Evolutionary conservation across 2,329 filamentous ascomycete species (phyloP).

Genomic region (Sphaerulina populicola): DNA sequence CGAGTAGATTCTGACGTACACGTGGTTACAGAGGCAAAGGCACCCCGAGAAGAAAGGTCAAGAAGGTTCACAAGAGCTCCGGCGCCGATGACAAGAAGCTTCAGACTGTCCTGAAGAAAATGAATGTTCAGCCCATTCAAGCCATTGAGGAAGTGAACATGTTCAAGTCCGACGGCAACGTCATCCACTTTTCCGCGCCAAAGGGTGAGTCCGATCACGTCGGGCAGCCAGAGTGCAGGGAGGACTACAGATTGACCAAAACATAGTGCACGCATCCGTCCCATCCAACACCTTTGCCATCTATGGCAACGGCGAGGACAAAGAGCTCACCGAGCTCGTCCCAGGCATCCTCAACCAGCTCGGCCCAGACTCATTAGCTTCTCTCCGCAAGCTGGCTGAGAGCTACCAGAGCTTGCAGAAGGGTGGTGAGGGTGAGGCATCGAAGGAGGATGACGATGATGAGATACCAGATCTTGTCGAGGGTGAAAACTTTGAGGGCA

Average conservation of each 20-base stretch:
- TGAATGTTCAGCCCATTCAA: slow-evolving; percentile 99
- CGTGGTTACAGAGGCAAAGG: slow-evolving; percentile 71
- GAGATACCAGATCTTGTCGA: slow-evolving; percentile 96
- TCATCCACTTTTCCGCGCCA: slow-evolving; percentile 96
- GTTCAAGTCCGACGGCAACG: slow-evolving; percentile 99
- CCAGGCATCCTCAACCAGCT: slow-evolving; percentile 99
- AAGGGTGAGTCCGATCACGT: slow-evolving; percentile 61
- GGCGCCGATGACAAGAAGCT: slow-evolving; percentile 99
- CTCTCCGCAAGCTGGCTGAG: slow-evolving; percentile 95
- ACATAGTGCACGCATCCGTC: slow-evolving; percentile 84
- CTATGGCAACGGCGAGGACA: slow-evolving; percentile 97
- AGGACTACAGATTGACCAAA: slow-evolving; percentile 1
- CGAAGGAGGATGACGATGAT: slow-evolving; percentile 62
- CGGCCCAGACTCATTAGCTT: slow-evolving; percentile 93
- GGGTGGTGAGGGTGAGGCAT: slow-evolving; percentile 68
- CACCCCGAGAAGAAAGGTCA: slow-evolving; percentile 93
- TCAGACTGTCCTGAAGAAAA: slow-evolving; percentile 93
- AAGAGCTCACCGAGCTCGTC: slow-evolving; percentile 98
- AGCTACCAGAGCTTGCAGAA: slow-evolving; percentile 99
- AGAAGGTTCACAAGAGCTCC: slow-evolving; percentile 89
- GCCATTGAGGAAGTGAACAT: slow-evolving; percentile 99
- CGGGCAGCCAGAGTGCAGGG: neutral
- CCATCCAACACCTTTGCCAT: slow-evolving; percentile 99
- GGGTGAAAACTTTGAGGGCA: slow-evolving; percentile 96
- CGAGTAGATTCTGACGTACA: slow-evolving; percentile 18